Percentiles rank a stretch among this genome's conserved stretches.
Conservation (phyloP, 2,329 filamentous ascomycete species). For the Colletotrichum tofieldiae region DNA sequence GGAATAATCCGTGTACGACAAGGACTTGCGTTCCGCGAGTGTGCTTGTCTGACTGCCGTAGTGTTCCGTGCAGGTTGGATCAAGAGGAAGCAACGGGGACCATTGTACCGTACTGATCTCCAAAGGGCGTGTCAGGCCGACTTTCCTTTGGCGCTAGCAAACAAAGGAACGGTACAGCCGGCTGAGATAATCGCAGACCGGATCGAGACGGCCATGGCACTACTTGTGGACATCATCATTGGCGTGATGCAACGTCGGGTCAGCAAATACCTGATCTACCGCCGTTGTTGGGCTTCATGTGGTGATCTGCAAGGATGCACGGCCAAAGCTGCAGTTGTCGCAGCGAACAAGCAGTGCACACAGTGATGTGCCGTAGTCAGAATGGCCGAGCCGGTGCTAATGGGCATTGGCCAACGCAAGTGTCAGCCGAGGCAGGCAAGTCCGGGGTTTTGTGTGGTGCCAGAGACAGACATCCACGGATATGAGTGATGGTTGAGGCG, state of each 20-base stretch:
- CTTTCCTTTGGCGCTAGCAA: not conserved
- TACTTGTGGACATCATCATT: slow-evolving; percentile 13
- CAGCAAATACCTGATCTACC: not conserved
- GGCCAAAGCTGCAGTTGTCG: slow-evolving; percentile 16
- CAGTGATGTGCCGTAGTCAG: too few relatives aligned
- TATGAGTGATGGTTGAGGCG: not conserved
- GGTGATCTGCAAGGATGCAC: not conserved
- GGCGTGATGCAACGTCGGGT: slow-evolving; percentile 5
- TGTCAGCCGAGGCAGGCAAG: not conserved
- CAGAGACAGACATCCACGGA: not conserved
- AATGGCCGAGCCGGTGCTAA: too few relatives aligned
- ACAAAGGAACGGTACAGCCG: slow-evolving; percentile 9
- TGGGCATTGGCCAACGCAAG: too few relatives aligned
- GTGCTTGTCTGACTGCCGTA: slow-evolving; percentile 9
- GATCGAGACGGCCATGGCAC: not conserved
- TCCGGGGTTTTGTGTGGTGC: not conserved
- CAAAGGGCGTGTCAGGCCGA: slow-evolving; percentile 23
- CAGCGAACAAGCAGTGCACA: slow-evolving; percentile 14
- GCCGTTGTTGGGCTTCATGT: slow-evolving; percentile 2
- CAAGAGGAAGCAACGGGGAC: slow-evolving; percentile 1
- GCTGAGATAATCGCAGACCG: slow-evolving; percentile 13
- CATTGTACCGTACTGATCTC: slow-evolving; percentile 9
- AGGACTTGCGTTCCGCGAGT: not conserved
- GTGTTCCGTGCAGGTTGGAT: not conserved
- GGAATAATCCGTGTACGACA: not conserved